phyloP scores from a whole-genome alignment of 139 green algal genomes.

The Asterochloris erici region DNA sequence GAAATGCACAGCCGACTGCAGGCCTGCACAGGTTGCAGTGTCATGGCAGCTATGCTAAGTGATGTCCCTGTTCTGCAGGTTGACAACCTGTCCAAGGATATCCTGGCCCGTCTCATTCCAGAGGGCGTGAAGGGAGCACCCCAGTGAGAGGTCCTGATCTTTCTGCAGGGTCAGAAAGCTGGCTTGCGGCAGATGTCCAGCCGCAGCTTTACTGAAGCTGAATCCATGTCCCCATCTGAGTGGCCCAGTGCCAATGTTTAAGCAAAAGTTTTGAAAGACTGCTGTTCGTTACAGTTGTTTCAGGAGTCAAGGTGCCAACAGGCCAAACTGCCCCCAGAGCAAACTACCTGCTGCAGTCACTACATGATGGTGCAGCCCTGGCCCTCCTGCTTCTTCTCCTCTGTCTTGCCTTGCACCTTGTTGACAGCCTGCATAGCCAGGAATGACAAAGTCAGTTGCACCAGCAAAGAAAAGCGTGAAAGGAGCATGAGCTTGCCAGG shows the following conservation, averaged over 20 bases:
- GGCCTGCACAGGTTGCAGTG: neutral
- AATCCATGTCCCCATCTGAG: neutral
- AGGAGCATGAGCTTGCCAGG: too few species aligned
- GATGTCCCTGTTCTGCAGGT: constrained; percentile 33
- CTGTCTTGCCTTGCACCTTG: constrained; percentile 8
- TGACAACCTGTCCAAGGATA: constrained; percentile 73
- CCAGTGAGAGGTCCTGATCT: too few species aligned
- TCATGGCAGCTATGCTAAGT: neutral
- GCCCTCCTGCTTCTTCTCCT: constrained; percentile 4
- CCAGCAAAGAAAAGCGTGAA: too few species aligned
- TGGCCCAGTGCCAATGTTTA: neutral
- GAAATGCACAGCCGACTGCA: neutral
- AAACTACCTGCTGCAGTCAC: neutral
- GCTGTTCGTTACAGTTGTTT: neutral
- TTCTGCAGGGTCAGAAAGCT: too few species aligned
- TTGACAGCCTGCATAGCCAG: neutral
- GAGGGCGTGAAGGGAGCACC: constrained; percentile 54
- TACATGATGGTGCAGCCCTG: constrained; percentile 16
- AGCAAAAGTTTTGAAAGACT: neutral
- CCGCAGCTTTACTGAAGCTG: neutral
- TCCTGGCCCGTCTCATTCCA: constrained; percentile 77
- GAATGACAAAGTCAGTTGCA: neutral
- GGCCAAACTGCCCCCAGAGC: neutral
- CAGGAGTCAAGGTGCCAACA: neutral
- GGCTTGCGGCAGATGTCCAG: too few species aligned